Evolutionary conservation across 305 asterid species (phyloP).

Genomic region (Fraxinus baroniana): DNA sequence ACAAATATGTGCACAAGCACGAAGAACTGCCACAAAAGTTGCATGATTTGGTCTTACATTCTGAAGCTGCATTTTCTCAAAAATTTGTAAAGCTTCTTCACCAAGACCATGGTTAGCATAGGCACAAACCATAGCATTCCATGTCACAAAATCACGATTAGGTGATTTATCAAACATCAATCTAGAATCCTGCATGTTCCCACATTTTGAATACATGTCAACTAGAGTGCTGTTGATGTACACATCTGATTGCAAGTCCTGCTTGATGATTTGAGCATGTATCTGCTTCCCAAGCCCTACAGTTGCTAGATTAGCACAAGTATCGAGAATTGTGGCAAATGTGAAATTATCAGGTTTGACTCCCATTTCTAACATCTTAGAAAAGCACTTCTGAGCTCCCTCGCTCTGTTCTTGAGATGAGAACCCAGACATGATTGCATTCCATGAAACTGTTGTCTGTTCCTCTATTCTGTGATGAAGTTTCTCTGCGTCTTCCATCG

Average conservation of each 20-base stretch:
- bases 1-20: slow-evolving; percentile 89
- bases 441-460: slow-evolving; percentile 75
- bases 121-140: slow-evolving; percentile 88
- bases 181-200: slow-evolving; percentile 65
- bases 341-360: slow-evolving; percentile 75
- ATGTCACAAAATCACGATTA: slow-evolving; percentile 68
- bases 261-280: slow-evolving; percentile 83
- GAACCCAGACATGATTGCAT: slow-evolving; percentile 75
- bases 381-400: slow-evolving; percentile 67
- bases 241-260: slow-evolving; percentile 67
- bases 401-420: slow-evolving; percentile 69
- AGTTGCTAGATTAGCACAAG: slow-evolving; percentile 77
- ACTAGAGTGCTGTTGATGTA: slow-evolving; percentile 80
- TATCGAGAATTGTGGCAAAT: slow-evolving; percentile 77
- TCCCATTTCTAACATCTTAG: slow-evolving; percentile 64
- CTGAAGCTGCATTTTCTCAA: slow-evolving; percentile 54
- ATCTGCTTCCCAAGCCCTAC: slow-evolving; percentile 81
- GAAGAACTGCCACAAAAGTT: slow-evolving; percentile 86
- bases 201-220: slow-evolving; percentile 94
- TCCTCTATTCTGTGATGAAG: slow-evolving; percentile 59
- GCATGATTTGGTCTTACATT: slow-evolving; percentile 70
- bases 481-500: slow-evolving; percentile 79
- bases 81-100: slow-evolving; percentile 57
- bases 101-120: slow-evolving; percentile 83
- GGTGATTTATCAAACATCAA: slow-evolving; percentile 65